A percentile compares a stretch with the other conserved stretches of the same genome.
Conservation (phyloP, 352 stramenopile species). For the Halophytophthora batemanensis region DNA sequence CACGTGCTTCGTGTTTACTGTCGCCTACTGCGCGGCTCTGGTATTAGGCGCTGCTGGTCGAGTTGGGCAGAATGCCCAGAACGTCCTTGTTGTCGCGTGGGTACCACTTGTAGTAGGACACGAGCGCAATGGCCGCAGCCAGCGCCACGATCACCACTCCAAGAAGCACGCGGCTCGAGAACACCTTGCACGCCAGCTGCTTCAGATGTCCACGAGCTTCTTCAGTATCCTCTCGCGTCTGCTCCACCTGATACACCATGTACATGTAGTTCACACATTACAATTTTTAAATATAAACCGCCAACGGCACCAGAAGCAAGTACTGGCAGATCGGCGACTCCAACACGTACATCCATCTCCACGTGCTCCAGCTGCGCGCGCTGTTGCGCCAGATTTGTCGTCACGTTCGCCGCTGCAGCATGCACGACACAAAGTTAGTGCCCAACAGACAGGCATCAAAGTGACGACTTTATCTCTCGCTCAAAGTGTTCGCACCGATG, state of each 20-base stretch:
- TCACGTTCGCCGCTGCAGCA: constrained; percentile 51
- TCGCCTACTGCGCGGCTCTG: neutral
- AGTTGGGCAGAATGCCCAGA: constrained; percentile 45
- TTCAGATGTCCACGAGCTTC: constrained; percentile 53
- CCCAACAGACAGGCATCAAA: constrained; percentile 1
- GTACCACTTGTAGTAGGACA: constrained; percentile 83
- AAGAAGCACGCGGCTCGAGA: constrained; percentile 60
- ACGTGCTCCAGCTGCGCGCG: constrained; percentile 67
- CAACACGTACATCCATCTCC: constrained; percentile 44
- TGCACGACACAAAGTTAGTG: neutral
- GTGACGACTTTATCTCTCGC: neutral
- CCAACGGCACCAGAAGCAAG: too few relatives aligned
- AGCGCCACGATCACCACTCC: constrained; percentile 61
- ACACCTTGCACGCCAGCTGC: constrained; percentile 54
- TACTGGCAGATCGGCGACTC: neutral
- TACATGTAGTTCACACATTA: neutral
- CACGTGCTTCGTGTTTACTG: neutral
- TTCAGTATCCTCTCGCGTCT: constrained; percentile 61
- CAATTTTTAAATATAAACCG: too few relatives aligned
- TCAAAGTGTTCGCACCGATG: constrained; percentile 38
- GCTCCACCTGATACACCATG: constrained; percentile 35
- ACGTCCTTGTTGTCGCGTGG: constrained; percentile 67
- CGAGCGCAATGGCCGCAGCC: constrained; percentile 44
- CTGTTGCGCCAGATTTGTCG: constrained; percentile 67
- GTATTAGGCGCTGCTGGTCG: constrained; percentile 12